Evolutionary conservation across 495 filamentous ascomycete species (phyloP).

Genomic region (Tuber microsphaerosporum): DNA sequence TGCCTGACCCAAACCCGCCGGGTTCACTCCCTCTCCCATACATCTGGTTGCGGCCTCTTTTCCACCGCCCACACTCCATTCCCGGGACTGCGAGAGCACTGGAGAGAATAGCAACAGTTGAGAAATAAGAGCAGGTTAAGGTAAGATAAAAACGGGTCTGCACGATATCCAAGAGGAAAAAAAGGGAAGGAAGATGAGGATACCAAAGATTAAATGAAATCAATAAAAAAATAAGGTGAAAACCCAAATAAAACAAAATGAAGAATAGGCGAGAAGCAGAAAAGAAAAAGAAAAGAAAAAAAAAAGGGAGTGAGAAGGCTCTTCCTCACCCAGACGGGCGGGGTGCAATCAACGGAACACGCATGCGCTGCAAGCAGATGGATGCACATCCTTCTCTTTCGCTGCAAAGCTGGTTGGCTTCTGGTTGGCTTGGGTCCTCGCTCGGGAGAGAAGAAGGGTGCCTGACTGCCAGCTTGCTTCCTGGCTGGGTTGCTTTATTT

Average conservation of each 20-base stretch:
- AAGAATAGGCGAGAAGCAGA: slow-evolving; percentile 8
- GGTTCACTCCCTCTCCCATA: slow-evolving; percentile 26
- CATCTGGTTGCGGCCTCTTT: slow-evolving; percentile 33
- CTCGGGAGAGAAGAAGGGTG: slow-evolving; percentile 21
- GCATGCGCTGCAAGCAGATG: slow-evolving; percentile 24
- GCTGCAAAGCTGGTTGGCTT: slow-evolving; percentile 20
- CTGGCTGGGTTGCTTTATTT: background rate
- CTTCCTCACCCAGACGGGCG: slow-evolving; percentile 25
- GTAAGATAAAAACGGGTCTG: background rate
- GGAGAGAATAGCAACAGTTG: background rate
- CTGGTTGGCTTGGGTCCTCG: slow-evolving; percentile 16
- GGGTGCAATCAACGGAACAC: slow-evolving; percentile 31
- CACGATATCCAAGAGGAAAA: slow-evolving; percentile 11
- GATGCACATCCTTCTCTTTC: slow-evolving; percentile 26
- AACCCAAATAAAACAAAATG: background rate
- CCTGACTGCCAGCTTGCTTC: slow-evolving; percentile 23
- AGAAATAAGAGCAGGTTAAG: background rate
- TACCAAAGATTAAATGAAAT: too few relatives aligned
- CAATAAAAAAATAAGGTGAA: slow-evolving; percentile 13
- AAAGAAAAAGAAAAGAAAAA: background rate
- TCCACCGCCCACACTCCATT: slow-evolving; percentile 24
- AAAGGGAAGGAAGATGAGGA: slow-evolving; percentile 4
- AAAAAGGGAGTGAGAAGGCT: slow-evolving; percentile 15
- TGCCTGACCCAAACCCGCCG: slow-evolving; percentile 25
- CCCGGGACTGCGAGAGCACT: slow-evolving; percentile 3